Evolutionary conservation across 2,329 filamentous ascomycete genomes (phyloP), one percentile per base, ranked within the genome.

Genomic region (Nannizziopsis barbatae): DNA sequence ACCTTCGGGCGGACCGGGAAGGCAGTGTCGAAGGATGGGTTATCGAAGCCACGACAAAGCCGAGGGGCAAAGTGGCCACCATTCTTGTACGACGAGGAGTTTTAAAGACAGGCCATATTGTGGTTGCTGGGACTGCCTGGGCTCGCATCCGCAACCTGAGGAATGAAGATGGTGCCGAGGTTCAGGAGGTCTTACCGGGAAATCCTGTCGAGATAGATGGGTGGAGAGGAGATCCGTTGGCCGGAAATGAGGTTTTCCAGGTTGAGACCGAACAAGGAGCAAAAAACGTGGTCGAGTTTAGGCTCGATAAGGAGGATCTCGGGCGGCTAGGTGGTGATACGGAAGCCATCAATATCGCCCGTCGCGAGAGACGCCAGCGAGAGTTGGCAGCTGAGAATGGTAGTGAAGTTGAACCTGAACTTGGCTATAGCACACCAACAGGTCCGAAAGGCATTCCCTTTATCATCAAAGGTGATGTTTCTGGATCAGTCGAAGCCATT

Each of bases 131-230:
- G 18, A 81, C 79, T 37, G 86, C 88, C 0, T 95, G 87, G 83
- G 83, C 89, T 40, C 83, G 83, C 55, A 81, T 98, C n/a, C 81
- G 89, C 27, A 78, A 78, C 31, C 72, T 98, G 17, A 80, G 81
- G 20, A 94, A 95, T 61, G 90, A 96, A 70, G 83, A 83, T 3
- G 90, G 92, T 15, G 68, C 75, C 1, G 73, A 81, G 10, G 70
- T 96, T 12, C 57, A 71, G 1, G 81, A 87, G 64, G 89, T 87
- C 11, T 79, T 81, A 0, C 93, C 92, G 0, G 92, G 92, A 32
- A 92, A 83, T 22, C 88, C 93, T 0, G 85, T 95, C 2, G 87
- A 96, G 65, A 79, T 98, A 15, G 80, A 95, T 53, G 92, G 92
- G n/a, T 98, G 92, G 92, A 81, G 82, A 57, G 84, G 87, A 32